These are phyloP conservation scores for Mucor sp. DNA, from an alignment of 371 early-diverging fungal species.

Conservation along the genomic window DNA sequence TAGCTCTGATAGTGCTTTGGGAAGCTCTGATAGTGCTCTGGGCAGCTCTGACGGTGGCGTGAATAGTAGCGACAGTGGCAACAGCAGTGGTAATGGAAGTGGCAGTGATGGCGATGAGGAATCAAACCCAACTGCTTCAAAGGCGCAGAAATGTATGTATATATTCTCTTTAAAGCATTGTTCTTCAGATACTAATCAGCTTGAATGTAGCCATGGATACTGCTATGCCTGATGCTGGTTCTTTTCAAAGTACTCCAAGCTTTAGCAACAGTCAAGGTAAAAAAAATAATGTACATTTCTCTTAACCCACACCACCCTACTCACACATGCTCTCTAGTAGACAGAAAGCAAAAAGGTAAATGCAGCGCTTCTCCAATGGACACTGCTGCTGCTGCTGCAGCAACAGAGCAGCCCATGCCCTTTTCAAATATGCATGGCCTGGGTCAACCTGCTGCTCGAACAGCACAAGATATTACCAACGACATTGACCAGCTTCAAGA, in stretches of 20 bases:
- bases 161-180: not conserved
- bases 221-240: too few species aligned
- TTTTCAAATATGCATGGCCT: not conserved
- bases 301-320: too few species aligned
- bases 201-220: too few species aligned
- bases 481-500: conserved; percentile 34
- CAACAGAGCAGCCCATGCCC: not conserved
- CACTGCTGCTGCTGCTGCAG: too few species aligned
- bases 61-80: not conserved
- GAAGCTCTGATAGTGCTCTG: not conserved
- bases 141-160: not conserved
- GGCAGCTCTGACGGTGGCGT: not conserved
- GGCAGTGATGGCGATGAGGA: not conserved
- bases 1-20: not conserved
- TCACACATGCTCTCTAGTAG: not conserved
- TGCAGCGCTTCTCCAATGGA: not conserved
- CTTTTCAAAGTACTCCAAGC: too few species aligned
- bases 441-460: conserved; percentile 3
- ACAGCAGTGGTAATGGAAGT: not conserved
- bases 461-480: conserved; percentile 32
- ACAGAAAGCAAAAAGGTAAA: not conserved
- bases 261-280: too few species aligned
- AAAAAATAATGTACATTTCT: too few species aligned
- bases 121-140: not conserved
- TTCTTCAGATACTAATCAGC: too few species aligned